Conservation (phyloP, 352 stramenopile genomes). For the Globisporangium barbulae region DNA sequence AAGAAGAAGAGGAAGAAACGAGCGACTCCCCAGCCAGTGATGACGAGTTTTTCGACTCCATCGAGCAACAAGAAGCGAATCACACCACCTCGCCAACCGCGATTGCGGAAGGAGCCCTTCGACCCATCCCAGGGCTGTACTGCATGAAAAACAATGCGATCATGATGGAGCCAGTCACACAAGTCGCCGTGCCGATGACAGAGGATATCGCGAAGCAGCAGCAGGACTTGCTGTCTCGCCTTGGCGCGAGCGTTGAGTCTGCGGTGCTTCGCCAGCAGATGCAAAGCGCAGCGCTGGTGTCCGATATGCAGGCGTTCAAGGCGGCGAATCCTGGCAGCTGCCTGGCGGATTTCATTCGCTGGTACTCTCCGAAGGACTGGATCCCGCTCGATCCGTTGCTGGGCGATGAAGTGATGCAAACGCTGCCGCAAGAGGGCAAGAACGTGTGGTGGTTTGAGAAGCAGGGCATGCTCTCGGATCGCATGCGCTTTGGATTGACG, state of each 20-base stretch:
- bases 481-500: conserved; percentile 51
- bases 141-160: conserved; percentile 44
- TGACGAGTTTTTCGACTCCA: conserved; percentile 83
- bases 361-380: conserved; percentile 85
- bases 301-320: conserved; percentile 87
- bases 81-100: conserved; percentile 15
- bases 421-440: conserved; percentile 39
- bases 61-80: conserved; percentile 44
- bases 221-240: conserved; percentile 65
- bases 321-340: conserved; percentile 65
- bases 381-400: conserved; percentile 37
- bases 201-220: conserved; percentile 79
- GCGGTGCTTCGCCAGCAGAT: conserved; percentile 71
- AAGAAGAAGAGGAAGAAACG: conserved; percentile 21
- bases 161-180: conserved; percentile 66
- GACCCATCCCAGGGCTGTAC: conserved; percentile 28
- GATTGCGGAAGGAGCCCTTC: conserved; percentile 30
- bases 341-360: conserved; percentile 78
- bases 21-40: conserved; percentile 43
- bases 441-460: conserved; percentile 68
- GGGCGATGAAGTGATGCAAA: conserved; percentile 15
- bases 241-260: conserved; percentile 62
- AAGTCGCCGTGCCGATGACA: conserved; percentile 64
- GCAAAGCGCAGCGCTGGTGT: conserved; percentile 66
- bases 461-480: conserved; percentile 64